phyloP scores from a whole-genome alignment of 352 stramenopile genomes.

The Globisporangium viniferum region DNA sequence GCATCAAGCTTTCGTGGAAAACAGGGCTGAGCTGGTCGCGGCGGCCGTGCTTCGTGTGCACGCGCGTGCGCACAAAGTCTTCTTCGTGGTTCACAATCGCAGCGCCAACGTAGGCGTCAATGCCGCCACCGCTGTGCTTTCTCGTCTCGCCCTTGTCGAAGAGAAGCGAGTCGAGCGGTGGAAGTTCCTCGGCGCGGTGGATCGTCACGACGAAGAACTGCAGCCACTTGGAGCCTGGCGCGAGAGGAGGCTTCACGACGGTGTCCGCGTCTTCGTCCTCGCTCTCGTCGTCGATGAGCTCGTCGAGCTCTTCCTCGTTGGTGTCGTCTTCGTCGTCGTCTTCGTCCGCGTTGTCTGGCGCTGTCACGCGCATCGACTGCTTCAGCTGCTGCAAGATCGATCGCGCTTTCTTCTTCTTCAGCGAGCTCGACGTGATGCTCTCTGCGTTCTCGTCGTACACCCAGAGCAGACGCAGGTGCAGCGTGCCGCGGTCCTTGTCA shows the following conservation, averaged over 20 bases:
- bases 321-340: slow-evolving; percentile 45
- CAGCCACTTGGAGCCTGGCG: slow-evolving; percentile 40
- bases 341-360: slow-evolving; percentile 38
- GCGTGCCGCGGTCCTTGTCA: slow-evolving; percentile 55
- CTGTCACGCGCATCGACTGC: slow-evolving; percentile 38
- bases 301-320: slow-evolving; percentile 36
- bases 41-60: slow-evolving; percentile 58
- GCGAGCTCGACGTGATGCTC: slow-evolving; percentile 32
- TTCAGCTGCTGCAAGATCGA: slow-evolving; percentile 52
- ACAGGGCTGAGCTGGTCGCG: slow-evolving; percentile 53
- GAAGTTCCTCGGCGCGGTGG: slow-evolving; percentile 58
- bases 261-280: slow-evolving; percentile 29
- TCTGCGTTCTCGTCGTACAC: slow-evolving; percentile 46
- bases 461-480: slow-evolving; percentile 56
- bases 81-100: slow-evolving; percentile 28
- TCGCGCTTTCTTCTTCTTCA: slow-evolving; percentile 45
- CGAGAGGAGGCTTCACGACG: slow-evolving; percentile 23
- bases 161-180: slow-evolving; percentile 53
- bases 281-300: slow-evolving; percentile 36
- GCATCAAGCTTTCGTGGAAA: slow-evolving; percentile 70
- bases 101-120: slow-evolving; percentile 67
- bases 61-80: slow-evolving; percentile 57
- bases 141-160: slow-evolving; percentile 46
- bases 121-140: slow-evolving; percentile 44
- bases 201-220: slow-evolving; percentile 59